phyloP scores from a whole-genome alignment of 306 rosid genomes.

The Malus orientalis region DNA sequence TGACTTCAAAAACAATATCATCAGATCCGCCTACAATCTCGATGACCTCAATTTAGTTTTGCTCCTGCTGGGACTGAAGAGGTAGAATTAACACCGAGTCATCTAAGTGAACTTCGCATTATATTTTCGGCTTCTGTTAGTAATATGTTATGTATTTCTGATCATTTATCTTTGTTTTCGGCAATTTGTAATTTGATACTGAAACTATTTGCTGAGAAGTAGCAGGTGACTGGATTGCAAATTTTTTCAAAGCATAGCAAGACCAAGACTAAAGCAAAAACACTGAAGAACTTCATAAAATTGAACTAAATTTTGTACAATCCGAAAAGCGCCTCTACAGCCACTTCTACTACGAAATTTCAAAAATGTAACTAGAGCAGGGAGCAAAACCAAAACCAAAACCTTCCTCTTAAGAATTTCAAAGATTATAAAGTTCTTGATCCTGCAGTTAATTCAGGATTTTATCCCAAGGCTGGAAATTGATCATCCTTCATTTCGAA shows the following conservation, averaged over 20 bases:
- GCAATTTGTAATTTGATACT: background rate
- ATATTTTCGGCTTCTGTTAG: background rate
- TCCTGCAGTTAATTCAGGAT: background rate
- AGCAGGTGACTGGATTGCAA: background rate
- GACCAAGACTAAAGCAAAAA: background rate
- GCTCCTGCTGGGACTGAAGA: conserved; percentile 49
- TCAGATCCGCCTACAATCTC: conserved; percentile 56
- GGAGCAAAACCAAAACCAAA: background rate
- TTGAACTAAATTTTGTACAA: background rate
- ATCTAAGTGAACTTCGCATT: background rate
- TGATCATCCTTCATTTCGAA: background rate
- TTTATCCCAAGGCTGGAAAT: background rate
- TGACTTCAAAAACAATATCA: conserved; percentile 53
- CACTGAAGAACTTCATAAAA: background rate
- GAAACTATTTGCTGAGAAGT: background rate
- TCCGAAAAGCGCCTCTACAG: background rate
- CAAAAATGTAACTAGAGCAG: background rate
- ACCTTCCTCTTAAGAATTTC: background rate
- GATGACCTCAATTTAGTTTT: conserved; percentile 49
- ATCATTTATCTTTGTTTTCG: background rate
- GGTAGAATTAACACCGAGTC: background rate
- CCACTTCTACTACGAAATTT: background rate
- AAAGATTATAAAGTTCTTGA: too few relatives aligned
- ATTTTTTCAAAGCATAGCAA: background rate
- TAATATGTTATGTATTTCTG: too few relatives aligned